These are phyloP conservation scores for Hypseocharis bilobata DNA, from an alignment of 441 rosid genomes.

Conservation along the genomic window DNA sequence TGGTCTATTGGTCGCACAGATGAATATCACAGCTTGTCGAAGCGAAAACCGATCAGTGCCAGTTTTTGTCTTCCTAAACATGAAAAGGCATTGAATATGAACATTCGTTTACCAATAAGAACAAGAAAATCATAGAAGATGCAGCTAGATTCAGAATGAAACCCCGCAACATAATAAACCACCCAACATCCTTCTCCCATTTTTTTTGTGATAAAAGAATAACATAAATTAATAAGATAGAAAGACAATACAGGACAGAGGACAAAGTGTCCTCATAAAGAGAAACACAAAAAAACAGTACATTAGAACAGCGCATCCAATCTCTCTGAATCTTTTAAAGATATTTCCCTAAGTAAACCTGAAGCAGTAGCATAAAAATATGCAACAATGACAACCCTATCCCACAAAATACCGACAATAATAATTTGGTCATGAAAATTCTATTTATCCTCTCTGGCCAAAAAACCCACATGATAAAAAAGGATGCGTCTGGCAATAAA, in stretches of 20 bases:
- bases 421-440: not conserved
- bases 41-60: conserved; percentile 86
- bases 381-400: not conserved
- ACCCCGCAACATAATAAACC: not conserved
- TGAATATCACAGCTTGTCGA: conserved; percentile 93
- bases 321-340: not conserved
- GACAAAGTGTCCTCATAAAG: too few relatives aligned
- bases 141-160: not conserved
- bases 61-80: conserved; percentile 72
- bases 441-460: not conserved
- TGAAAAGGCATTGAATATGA: conserved; percentile 18
- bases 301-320: not conserved
- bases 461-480: too few relatives aligned
- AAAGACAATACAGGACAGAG: too few relatives aligned
- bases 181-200: not conserved
- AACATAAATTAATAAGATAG: too few relatives aligned
- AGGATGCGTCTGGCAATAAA: too few relatives aligned
- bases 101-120: conserved; percentile 11
- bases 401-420: not conserved
- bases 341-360: not conserved
- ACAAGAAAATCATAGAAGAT: not conserved
- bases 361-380: not conserved
- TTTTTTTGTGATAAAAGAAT: too few relatives aligned
- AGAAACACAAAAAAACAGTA: not conserved
- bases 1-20: conserved; percentile 95